phyloP scores from a whole-genome alignment of 179 eudicot genomes.

The Beta corolliflora region DNA sequence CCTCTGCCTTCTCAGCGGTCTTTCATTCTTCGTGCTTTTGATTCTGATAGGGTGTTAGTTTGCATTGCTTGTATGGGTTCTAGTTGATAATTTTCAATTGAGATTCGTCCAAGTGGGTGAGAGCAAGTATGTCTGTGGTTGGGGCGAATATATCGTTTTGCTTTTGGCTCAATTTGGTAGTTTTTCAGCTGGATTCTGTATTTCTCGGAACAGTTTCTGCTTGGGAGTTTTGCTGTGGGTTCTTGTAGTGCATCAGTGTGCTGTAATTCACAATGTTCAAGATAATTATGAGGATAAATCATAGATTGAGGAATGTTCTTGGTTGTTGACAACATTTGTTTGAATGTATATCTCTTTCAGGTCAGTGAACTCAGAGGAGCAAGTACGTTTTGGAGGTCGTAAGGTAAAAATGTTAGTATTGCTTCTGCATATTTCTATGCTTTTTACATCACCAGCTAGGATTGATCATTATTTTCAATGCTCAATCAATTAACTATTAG shows the following conservation, averaged over 20 bases:
- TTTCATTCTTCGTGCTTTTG: no score
- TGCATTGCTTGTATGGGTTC: background rate
- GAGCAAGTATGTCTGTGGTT: background rate
- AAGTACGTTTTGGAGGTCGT: slow-evolving; percentile 22
- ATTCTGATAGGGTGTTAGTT: background rate
- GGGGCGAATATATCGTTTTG: background rate
- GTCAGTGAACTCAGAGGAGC: slow-evolving; percentile 30
- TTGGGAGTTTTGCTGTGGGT: background rate
- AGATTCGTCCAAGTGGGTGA: background rate
- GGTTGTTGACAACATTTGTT: background rate
- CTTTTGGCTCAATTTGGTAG: background rate
- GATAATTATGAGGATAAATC: background rate
- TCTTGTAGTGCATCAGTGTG: background rate
- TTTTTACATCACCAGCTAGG: background rate
- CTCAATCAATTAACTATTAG: slow-evolving; percentile 1
- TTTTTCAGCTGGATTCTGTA: background rate
- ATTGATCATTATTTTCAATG: background rate
- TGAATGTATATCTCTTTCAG: slow-evolving; percentile 25
- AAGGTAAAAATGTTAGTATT: slow-evolving; percentile 34
- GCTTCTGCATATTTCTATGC: background rate
- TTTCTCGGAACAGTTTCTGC: background rate
- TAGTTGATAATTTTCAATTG: background rate
- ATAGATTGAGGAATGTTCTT: slow-evolving; percentile 5
- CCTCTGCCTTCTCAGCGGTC: no score
- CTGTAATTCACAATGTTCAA: slow-evolving; percentile 4